phyloP scores from a whole-genome alignment of 306 rosid genomes.

The Vigna angularis region DNA sequence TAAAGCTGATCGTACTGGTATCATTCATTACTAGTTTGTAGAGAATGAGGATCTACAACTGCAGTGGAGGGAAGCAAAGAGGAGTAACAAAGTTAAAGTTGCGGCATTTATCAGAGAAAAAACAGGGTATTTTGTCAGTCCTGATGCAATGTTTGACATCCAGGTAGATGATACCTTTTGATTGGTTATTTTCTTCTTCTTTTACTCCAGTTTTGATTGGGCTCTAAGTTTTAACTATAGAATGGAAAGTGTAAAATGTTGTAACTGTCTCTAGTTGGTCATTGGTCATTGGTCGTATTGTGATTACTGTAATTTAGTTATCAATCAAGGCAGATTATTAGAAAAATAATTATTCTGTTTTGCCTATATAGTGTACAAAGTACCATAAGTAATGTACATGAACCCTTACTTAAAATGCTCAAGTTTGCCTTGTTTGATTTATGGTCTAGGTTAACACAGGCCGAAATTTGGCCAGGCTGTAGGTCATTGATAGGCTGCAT shows the following conservation, averaged over 20 bases:
- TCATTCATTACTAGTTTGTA: conserved; percentile 62
- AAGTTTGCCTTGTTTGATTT: conserved; percentile 35
- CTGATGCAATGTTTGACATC: conserved; percentile 93
- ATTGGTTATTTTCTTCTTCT: conserved; percentile 14
- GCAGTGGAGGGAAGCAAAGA: conserved; percentile 89
- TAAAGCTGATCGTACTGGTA: conserved; percentile 45
- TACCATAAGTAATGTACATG: neutral
- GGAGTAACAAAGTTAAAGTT: conserved; percentile 83
- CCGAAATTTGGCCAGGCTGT: neutral
- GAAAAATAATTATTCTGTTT: neutral
- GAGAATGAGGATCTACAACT: conserved; percentile 84
- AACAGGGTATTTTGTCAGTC: conserved; percentile 90
- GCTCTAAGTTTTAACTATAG: conserved; percentile 27
- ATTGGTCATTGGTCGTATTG: neutral
- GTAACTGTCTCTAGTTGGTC: neutral
- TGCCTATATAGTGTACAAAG: neutral
- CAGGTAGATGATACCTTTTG: conserved; percentile 66
- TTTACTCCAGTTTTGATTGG: conserved; percentile 12
- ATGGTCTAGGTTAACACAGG: neutral
- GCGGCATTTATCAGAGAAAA: conserved; percentile 74
- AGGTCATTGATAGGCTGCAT: neutral
- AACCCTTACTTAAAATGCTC: neutral
- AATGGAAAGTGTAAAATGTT: conserved; percentile 28
- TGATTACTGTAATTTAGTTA: conserved; percentile 12
- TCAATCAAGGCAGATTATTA: neutral